phyloP scores from a whole-genome alignment of 306 rosid genomes.

The Quercus ilex region DNA sequence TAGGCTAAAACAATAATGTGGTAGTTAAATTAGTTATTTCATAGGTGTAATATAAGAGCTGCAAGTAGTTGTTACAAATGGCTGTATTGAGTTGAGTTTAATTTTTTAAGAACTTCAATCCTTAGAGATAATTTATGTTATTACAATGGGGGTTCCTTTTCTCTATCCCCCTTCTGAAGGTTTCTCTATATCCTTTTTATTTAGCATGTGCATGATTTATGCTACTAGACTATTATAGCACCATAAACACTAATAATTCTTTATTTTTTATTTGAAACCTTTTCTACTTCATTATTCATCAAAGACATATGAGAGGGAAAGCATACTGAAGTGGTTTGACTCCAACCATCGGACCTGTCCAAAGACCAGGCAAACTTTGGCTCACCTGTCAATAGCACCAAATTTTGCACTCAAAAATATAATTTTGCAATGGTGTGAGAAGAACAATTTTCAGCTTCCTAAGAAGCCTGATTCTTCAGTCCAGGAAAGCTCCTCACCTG shows the following conservation, averaged over 20 bases:
- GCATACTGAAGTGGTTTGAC: constrained; percentile 81
- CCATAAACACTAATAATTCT: constrained; percentile 8
- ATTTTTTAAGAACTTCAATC: too few relatives aligned
- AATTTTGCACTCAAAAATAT: constrained; percentile 57
- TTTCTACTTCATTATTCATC: not conserved
- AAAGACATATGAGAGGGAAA: constrained; percentile 82
- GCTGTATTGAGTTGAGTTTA: not conserved
- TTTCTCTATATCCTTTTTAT: too few relatives aligned
- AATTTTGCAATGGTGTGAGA: constrained; percentile 66
- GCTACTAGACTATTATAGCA: not conserved
- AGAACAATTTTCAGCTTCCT: constrained; percentile 54
- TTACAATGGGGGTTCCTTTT: too few relatives aligned
- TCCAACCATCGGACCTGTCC: constrained; percentile 60
- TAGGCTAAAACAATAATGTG: not conserved
- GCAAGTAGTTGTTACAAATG: not conserved
- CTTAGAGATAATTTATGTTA: too few relatives aligned
- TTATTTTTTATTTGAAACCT: not conserved
- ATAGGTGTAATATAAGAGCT: not conserved
- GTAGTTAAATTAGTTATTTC: not conserved
- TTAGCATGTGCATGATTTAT: too few relatives aligned
- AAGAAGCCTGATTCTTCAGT: constrained; percentile 23
- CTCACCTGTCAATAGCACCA: constrained; percentile 48
- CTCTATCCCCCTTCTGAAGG: too few relatives aligned
- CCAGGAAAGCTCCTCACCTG: constrained; percentile 30
- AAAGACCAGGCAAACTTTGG: constrained; percentile 48